Base-by-base conservation (phyloP, 805 yeast genomes). In the Zygosaccharomyces rouxii region DNA sequence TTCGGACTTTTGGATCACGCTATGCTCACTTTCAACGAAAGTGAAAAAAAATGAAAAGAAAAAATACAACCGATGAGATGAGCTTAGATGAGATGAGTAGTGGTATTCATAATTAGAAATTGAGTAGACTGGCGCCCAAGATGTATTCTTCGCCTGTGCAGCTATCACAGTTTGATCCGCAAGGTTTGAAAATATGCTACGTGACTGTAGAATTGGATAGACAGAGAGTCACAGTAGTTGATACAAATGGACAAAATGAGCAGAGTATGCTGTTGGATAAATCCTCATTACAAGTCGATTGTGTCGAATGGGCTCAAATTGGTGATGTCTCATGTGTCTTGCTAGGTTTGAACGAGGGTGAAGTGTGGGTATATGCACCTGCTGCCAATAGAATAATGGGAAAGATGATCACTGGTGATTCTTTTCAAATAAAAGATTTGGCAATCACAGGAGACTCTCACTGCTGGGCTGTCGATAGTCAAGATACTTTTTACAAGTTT, bases 141-240 rank as follows among this genome's bases (percentile, higher is more conserved):
- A 42, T 42, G 43, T 39, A 44, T 33, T 37, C 14, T n/a, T 42
- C 38, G 10, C 61, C 63, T 7, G 59, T 65, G 43, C 61, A 63
- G n/a, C 55, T 70, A 14, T 74, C 83, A 21, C 69, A 67, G 35
- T 87, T 81, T 62, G 92, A 88, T 64, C 74, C 81, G 10, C 66
- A 77, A 1, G 82, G 84, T n/a, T 71, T 76, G 38, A 75, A 74
- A 59, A 74, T 81, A 56, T 89, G 90, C 22, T 77, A 81, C 39
- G 87, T 79, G 0, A 70, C 79, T 18, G 78, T 80, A 30, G 84
- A 88, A 1, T 74, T 88, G 50, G 92, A 86, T 63, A 72, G 81
- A 4, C 92, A 85, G 59, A 80, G 81, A 54, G 69, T 88, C 33
- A 73, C 82, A 48, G 86, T 85, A 2, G 83, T 81, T 59, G 74